These are phyloP conservation scores for Amaranthus cruentus DNA, from an alignment of 148 eudicot genomes.

Conservation along the genomic window DNA sequence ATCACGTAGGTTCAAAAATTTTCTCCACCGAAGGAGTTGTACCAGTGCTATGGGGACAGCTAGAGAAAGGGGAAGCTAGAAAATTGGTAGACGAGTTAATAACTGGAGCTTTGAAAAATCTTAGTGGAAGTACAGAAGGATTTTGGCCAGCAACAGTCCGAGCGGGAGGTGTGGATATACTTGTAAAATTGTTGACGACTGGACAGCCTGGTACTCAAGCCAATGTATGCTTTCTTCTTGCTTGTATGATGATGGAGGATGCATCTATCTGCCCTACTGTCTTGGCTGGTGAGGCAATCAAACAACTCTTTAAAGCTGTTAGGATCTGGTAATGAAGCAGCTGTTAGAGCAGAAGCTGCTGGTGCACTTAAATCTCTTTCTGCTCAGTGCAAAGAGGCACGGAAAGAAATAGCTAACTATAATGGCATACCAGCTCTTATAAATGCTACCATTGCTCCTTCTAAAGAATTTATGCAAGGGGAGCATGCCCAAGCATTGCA, in stretches of 20 bases:
- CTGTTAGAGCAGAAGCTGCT: slow-evolving; percentile 97
- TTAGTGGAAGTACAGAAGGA: slow-evolving; percentile 81
- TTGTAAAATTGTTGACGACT: slow-evolving; percentile 70
- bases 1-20: slow-evolving; percentile 97
- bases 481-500: slow-evolving; percentile 96
- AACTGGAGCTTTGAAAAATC: slow-evolving; percentile 86
- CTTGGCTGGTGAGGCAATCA: slow-evolving; percentile 69
- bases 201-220: slow-evolving; percentile 79
- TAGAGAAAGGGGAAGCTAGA: slow-evolving; percentile 74
- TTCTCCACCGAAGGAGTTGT: slow-evolving; percentile 99
- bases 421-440: slow-evolving; percentile 90
- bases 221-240: slow-evolving; percentile 92
- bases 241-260: slow-evolving; percentile 91
- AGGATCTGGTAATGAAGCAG: slow-evolving; percentile 85
- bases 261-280: slow-evolving; percentile 71
- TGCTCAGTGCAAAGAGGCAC: slow-evolving; percentile 86
- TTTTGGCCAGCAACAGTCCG: slow-evolving; percentile 82
- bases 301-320: slow-evolving; percentile 85
- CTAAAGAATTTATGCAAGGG: slow-evolving; percentile 98
- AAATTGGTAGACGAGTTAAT: slow-evolving; percentile 71
- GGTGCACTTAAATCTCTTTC: slow-evolving; percentile 94
- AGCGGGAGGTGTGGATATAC: slow-evolving; percentile 84
- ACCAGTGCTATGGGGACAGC: slow-evolving; percentile 87
- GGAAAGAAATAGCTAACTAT: slow-evolving; percentile 70
- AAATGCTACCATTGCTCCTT: slow-evolving; percentile 99